Evolutionary conservation across 345 rosid genomes (phyloP), one percentile per base, ranked within the genome.

Genomic region (Zanthoxylum bungeanum): DNA sequence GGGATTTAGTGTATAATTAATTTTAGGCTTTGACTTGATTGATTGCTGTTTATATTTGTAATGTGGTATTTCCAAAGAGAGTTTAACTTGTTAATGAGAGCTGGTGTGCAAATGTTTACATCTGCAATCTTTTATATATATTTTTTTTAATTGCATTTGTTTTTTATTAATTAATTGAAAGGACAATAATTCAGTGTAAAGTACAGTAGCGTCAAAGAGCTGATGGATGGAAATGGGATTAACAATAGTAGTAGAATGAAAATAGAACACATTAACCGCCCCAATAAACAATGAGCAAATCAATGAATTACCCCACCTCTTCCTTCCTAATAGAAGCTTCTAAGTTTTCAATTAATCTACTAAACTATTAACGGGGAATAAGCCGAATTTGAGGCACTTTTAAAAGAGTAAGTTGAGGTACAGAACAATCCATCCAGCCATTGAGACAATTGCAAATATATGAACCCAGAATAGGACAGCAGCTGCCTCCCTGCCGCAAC

Each of bases 381-480:
- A 57, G 19, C 44, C 19, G 10, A 56, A 42, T n/a, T 53, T 46
- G 40, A 59, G 24, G 62, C 42, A 31, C 7, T 27, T 66, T 82
- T 67, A 93, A 79, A 90, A 96, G 71, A 96, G 93, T 67, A 96
- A 56, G 85, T 83, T 88, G 76, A 96, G 83, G 77, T 84, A 96
- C 27, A 96, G 92, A n/a, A 88, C 79, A 66, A 96, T 77, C 99
- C 98, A 96, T 72, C 85, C 97, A 33, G 97, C 99, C 97, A 93
- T 93, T 56, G 99, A 88, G 73, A 96, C 63, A 68, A 90, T 68
- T 0, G 97, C 97, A 68, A 96, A 96, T 66, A 96, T 91, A 74
- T 96, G 99, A 77, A 96, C 98, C 99, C 98, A 96, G 75, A 96
- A 96, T 68, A 96, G 78, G 34, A 91, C 89, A 30, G 98, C 95